phyloP scores from a whole-genome alignment of 1,284 basidiomycete genomes.

The Malassezia globosa region DNA sequence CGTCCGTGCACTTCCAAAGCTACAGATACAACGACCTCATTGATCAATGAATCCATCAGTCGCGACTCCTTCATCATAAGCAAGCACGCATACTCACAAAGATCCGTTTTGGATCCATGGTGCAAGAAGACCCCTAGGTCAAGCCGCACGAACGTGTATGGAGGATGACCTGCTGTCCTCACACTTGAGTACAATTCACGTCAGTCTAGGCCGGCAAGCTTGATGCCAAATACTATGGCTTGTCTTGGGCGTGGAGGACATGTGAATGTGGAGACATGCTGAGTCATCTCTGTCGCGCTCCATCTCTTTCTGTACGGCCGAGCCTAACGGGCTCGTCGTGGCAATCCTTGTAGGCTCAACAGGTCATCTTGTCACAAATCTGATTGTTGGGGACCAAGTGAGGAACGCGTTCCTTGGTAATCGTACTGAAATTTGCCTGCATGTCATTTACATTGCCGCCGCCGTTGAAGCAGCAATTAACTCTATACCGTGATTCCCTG shows the following conservation, averaged over 20 bases:
- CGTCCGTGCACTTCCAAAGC: slow-evolving; percentile 28
- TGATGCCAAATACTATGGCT: too few species aligned
- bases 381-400: neutral
- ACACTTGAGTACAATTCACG: too few species aligned
- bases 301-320: neutral
- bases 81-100: slow-evolving; percentile 16
- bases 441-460: slow-evolving; percentile 17
- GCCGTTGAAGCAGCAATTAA: slow-evolving; percentile 14
- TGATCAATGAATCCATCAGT: slow-evolving; percentile 30
- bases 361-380: neutral
- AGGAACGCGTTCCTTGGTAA: too few species aligned
- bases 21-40: slow-evolving; percentile 33
- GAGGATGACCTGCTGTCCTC: neutral
- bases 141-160: neutral
- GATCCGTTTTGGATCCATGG: slow-evolving; percentile 23
- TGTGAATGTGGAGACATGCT: neutral
- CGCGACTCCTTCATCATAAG: slow-evolving; percentile 13
- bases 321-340: slow-evolving; percentile 7
- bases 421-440: neutral
- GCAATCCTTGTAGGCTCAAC: slow-evolving; percentile 13
- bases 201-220: too few species aligned
- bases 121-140: neutral
- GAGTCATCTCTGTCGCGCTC: neutral
- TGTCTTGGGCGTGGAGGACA: too few species aligned
- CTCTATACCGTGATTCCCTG: slow-evolving; percentile 15